phyloP scores from a whole-genome alignment of 305 asterid species.

The Rubia tinctorum region DNA sequence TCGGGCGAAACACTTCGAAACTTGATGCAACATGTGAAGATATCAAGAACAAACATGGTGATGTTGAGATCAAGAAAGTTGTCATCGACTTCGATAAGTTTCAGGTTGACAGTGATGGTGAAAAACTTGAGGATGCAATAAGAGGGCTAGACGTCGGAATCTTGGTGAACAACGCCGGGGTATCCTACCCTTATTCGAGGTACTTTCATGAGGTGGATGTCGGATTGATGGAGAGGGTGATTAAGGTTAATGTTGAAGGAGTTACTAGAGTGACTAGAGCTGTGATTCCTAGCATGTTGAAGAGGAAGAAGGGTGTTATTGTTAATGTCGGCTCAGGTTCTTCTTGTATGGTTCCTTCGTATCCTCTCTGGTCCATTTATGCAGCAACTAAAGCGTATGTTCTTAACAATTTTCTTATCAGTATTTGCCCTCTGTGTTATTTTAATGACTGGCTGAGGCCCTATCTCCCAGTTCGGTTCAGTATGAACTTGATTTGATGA shows the following conservation, averaged over 20 bases:
- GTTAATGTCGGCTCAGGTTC: slow-evolving; percentile 28
- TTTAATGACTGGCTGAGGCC: not conserved
- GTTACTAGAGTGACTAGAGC: slow-evolving; percentile 13
- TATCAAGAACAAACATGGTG: slow-evolving; percentile 1
- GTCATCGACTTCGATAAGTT: slow-evolving; percentile 4
- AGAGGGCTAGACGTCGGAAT: slow-evolving; percentile 18
- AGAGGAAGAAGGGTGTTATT: slow-evolving; percentile 25
- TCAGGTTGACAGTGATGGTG: not conserved
- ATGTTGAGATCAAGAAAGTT: slow-evolving; percentile 1
- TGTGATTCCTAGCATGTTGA: slow-evolving; percentile 22
- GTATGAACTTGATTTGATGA: too few relatives aligned
- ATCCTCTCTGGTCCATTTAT: slow-evolving; percentile 25
- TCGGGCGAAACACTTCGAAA: slow-evolving; percentile 21
- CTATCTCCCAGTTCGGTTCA: too few relatives aligned
- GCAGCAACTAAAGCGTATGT: slow-evolving; percentile 33
- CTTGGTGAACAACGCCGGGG: slow-evolving; percentile 25
- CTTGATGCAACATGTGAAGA: slow-evolving; percentile 6
- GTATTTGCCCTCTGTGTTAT: not conserved
- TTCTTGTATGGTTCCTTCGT: slow-evolving; percentile 11
- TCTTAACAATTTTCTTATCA: too few relatives aligned
- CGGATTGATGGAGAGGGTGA: slow-evolving; percentile 12
- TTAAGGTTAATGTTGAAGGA: slow-evolving; percentile 19
- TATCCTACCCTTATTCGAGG: slow-evolving; percentile 17
- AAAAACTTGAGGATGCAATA: slow-evolving; percentile 2
- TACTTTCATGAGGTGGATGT: slow-evolving; percentile 24